phyloP scores from a whole-genome alignment of 352 stramenopile species.

The Globisporangium rhizosaccharum region DNA sequence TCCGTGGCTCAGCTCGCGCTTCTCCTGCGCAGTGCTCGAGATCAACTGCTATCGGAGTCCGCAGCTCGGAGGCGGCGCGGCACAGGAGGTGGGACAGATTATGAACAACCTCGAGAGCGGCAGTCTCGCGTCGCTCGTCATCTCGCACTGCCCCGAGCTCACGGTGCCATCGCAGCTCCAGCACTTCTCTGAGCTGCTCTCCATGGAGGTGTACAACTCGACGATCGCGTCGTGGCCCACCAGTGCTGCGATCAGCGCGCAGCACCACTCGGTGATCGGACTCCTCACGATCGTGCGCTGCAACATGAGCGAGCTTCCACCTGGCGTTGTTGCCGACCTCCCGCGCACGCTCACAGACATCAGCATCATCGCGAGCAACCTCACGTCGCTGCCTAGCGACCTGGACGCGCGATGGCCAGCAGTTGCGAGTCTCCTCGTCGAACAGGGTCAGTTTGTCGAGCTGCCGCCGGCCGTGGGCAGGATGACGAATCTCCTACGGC shows the following conservation, averaged over 20 bases:
- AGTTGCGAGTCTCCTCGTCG: slow-evolving; percentile 7
- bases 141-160: slow-evolving; percentile 22
- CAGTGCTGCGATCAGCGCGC: slow-evolving; percentile 15
- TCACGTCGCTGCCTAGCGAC: slow-evolving; percentile 7
- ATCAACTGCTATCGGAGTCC: slow-evolving; percentile 13
- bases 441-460: background rate
- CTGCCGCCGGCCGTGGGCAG: slow-evolving; percentile 1
- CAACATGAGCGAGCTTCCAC: slow-evolving; percentile 8
- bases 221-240: slow-evolving; percentile 20
- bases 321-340: slow-evolving; percentile 3
- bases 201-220: slow-evolving; percentile 29
- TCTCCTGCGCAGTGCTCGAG: slow-evolving; percentile 13
- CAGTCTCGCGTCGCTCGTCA: slow-evolving; percentile 19
- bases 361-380: slow-evolving; percentile 10
- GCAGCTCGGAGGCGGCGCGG: slow-evolving; percentile 6
- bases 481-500: slow-evolving; percentile 7
- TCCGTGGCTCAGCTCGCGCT: slow-evolving; percentile 21
- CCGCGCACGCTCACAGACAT: slow-evolving; percentile 10
- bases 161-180: slow-evolving; percentile 18
- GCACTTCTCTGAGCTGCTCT: slow-evolving; percentile 20
- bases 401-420: slow-evolving; percentile 7
- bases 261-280: slow-evolving; percentile 11
- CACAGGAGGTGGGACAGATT: slow-evolving; percentile 7
- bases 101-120: slow-evolving; percentile 14
- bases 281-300: slow-evolving; percentile 5